phyloP scores from a whole-genome alignment of 2,329 filamentous ascomycete species.

The Monosporascus ibericus region DNA sequence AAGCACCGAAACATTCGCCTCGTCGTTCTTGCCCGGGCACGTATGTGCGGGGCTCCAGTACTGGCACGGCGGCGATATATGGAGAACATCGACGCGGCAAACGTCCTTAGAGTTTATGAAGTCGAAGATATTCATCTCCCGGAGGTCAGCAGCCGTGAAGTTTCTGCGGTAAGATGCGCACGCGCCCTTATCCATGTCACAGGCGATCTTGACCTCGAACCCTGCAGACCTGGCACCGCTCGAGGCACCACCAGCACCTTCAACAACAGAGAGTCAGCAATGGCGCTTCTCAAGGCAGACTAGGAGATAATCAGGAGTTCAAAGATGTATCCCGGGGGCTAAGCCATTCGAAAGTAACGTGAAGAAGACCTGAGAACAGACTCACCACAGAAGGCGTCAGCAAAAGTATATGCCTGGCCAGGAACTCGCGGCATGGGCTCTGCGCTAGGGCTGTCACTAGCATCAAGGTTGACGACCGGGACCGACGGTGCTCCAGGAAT shows the following conservation, averaged over 20 bases:
- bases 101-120: conserved; percentile 35
- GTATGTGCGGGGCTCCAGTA: conserved; percentile 67
- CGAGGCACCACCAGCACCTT: conserved; percentile 58
- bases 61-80: conserved; percentile 72
- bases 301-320: too few relatives aligned
- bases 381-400: conserved; percentile 63
- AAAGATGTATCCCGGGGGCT: too few relatives aligned
- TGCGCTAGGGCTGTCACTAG: too few relatives aligned
- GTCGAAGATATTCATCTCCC: conserved; percentile 36
- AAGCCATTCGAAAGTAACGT: too few relatives aligned
- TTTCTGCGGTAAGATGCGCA: conserved; percentile 52
- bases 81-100: conserved; percentile 53
- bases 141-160: conserved; percentile 44
- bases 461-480: background rate
- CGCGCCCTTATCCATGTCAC: conserved; percentile 55
- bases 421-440: background rate
- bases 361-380: too few relatives aligned
- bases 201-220: conserved; percentile 49
- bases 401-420: conserved; percentile 55
- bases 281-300: too few relatives aligned
- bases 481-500: background rate
- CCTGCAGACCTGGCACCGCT: conserved; percentile 55
- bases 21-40: conserved; percentile 46
- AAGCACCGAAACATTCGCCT: conserved; percentile 55
- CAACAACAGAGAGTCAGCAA: too few relatives aligned